Base-by-base conservation (phyloP, 805 yeast species). In the Saturnispora ahearnii region DNA sequence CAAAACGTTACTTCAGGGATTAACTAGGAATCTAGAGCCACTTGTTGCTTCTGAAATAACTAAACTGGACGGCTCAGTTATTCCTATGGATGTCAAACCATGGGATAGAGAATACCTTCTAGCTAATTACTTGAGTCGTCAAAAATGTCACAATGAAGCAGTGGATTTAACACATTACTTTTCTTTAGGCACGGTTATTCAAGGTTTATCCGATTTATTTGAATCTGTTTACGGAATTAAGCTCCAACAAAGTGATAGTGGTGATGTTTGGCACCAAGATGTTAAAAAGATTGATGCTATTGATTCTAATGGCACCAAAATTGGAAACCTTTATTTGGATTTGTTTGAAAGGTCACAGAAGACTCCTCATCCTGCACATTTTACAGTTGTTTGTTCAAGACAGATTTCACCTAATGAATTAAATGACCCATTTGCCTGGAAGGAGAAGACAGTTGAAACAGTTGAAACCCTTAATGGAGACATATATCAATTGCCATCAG, bases 331-430 rank as follows among this genome's bases (percentile, higher is more conserved):
- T 26, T 93, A 93, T 62, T 77, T 95, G 57, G 99, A 93, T 63
- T 72, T 93, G 47, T 87, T 91, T 71, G 83, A 84, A 55, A 74
- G 96, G 48, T 73, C 72, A 8, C 83, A 84, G 12, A 86, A 86
- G 64, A 78, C 85, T 1, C 81, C 87, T 1, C 81, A 84, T 51
- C 97, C 99, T 1, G 95, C 98, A 0, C 99, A 93, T 67, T 93
- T 87, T 67, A 93, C 98, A 0, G 87, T 93, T 7, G 88, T 93
- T 54, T 93, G 98, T 60, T 87, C 96, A n/a, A 76, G 98, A 56
- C 78, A 80, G 59, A 76, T 88, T 13, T 81, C 81, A 58, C 73
- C 74, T 0, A 75, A 73, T 48, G 84, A 80, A 57, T 62, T 67
- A 48, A 72, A 73, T 21, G 68, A 68, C 49, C 60, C 56, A 32